Evolutionary conservation across 176 grass and related monocot genomes (phyloP).

Genomic region (Chloris gayana): DNA sequence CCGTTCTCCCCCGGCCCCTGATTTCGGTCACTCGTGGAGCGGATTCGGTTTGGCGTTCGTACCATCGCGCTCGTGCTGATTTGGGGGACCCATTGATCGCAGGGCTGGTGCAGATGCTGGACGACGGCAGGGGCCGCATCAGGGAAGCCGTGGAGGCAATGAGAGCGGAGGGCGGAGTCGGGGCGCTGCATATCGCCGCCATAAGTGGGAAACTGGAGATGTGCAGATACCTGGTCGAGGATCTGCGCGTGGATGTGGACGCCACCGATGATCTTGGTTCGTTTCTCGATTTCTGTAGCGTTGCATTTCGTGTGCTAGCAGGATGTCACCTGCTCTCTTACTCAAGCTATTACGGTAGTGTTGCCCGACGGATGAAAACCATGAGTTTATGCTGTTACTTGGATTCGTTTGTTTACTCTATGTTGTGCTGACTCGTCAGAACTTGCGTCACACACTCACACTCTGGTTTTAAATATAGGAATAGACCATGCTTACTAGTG

Average conservation of each 20-base stretch:
- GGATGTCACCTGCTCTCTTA: too few species aligned
- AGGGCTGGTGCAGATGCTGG: neutral
- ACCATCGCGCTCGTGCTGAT: neutral
- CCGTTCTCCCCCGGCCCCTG: neutral
- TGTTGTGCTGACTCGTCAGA: too few species aligned
- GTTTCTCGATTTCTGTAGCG: neutral
- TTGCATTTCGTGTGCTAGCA: neutral
- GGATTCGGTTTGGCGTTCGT: neutral
- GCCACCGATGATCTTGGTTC: neutral
- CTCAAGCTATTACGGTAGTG: too few species aligned
- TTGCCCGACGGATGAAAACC: too few species aligned
- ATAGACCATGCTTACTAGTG: too few species aligned
- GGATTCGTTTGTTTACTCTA: too few species aligned
- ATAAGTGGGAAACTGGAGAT: neutral
- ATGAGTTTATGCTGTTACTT: too few species aligned
- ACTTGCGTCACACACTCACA: too few species aligned
- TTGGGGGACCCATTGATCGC: neutral
- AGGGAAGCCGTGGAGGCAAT: slow-evolving; percentile 17
- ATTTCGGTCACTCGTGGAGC: neutral
- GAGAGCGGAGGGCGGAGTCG: neutral
- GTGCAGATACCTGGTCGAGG: slow-evolving; percentile 27
- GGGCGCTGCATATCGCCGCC: slow-evolving; percentile 29
- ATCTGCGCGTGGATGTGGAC: slow-evolving; percentile 3
- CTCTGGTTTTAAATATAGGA: too few species aligned
- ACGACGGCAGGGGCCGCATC: neutral